Conservation (phyloP, 352 stramenopile genomes). For the Pythium chondricola region DNA sequence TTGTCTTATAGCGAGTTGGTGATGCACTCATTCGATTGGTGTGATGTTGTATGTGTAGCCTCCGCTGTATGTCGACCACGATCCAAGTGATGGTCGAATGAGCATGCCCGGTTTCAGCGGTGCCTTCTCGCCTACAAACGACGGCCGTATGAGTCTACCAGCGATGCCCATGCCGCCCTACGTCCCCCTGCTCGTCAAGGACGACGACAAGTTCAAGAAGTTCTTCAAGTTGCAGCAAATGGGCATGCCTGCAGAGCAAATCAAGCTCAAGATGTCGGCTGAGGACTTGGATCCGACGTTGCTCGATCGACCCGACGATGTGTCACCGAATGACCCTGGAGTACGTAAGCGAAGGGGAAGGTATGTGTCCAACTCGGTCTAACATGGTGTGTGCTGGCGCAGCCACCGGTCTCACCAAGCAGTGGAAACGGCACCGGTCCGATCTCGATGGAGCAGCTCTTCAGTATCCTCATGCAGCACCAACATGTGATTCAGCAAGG, state of each 20-base stretch:
- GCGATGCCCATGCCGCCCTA: conserved; percentile 35
- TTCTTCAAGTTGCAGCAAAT: conserved; percentile 82
- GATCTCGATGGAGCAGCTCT: conserved; percentile 83
- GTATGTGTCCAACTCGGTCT: too few relatives aligned
- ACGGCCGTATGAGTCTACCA: conserved; percentile 24
- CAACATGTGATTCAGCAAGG: conserved; percentile 85
- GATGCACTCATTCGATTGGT: too few relatives aligned
- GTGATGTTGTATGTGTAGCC: conserved; percentile 16
- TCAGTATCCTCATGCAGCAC: conserved; percentile 85
- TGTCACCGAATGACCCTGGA: conserved; percentile 75
- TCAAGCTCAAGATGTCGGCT: conserved; percentile 78
- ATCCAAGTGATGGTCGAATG: conserved; percentile 8
- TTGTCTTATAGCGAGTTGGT: too few relatives aligned
- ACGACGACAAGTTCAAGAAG: conserved; percentile 68
- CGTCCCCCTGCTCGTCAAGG: conserved; percentile 61
- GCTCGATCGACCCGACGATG: conserved; percentile 61
- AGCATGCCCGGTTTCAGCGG: conserved; percentile 11
- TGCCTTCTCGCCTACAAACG: neutral
- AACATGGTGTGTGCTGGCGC: too few relatives aligned
- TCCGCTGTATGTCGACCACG: conserved; percentile 15
- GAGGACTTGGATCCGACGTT: conserved; percentile 56
- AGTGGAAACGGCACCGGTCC: conserved; percentile 12
- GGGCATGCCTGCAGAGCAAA: conserved; percentile 78
- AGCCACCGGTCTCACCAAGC: conserved; percentile 26
- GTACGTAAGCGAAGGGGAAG: conserved; percentile 26